Evolutionary conservation across 257 asterid species (phyloP).

Genomic region (Voacanga thouarsii): DNA sequence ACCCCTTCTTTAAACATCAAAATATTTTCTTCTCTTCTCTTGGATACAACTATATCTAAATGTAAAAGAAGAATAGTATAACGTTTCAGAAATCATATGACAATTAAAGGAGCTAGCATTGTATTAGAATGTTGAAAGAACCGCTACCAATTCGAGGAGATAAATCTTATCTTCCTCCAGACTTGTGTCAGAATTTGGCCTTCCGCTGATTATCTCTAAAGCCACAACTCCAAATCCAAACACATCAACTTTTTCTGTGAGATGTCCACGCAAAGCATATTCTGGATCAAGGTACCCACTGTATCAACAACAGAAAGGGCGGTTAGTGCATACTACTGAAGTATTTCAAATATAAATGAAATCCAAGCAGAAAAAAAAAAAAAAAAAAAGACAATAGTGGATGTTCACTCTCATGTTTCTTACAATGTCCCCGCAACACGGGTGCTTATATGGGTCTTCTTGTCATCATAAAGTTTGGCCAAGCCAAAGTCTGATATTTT

Average conservation of each 20-base stretch:
- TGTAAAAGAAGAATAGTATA: not conserved
- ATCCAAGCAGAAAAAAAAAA: too few species aligned
- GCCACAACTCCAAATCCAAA: conserved; percentile 29
- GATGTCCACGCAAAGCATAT: conserved; percentile 25
- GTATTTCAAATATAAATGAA: too few species aligned
- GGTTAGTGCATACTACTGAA: not conserved
- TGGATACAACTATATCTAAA: too few species aligned
- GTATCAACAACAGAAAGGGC: not conserved
- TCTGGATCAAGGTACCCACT: conserved; percentile 27
- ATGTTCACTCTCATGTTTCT: conserved; percentile 21
- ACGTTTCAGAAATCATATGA: not conserved
- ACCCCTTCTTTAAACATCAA: too few species aligned
- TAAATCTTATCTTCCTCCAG: conserved; percentile 21
- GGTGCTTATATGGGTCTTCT: conserved; percentile 74
- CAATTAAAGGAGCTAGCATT: not conserved
- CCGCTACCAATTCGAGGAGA: conserved; percentile 30
- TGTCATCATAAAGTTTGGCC: conserved; percentile 58
- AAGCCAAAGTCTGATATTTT: conserved; percentile 77
- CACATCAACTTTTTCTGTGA: conserved; percentile 29
- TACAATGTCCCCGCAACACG: conserved; percentile 88
- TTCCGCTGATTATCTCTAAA: conserved; percentile 25
- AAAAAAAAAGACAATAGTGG: not conserved
- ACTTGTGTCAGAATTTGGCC: conserved; percentile 20
- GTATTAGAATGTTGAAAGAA: not conserved
- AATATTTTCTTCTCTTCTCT: too few species aligned